Evolutionary conservation across 2,329 filamentous ascomycete species (phyloP), one percentile per base, ranked within the genome.

Genomic region (Fusarium clavum): DNA sequence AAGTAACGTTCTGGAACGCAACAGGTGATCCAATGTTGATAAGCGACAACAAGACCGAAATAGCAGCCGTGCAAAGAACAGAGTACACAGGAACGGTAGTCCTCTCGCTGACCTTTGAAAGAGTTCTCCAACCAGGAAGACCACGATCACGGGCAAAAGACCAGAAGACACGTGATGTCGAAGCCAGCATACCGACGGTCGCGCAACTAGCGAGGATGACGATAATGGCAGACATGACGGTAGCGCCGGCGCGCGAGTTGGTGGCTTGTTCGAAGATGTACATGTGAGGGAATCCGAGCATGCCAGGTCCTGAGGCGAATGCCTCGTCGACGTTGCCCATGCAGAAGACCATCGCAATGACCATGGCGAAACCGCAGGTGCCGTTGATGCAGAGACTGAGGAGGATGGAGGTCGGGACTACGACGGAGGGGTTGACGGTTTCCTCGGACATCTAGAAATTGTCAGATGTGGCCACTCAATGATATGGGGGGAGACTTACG

Each of bases 111-210:
- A 79, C 74, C 29, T 73, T 73, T 0, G 76, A 77, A 4, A 79
- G 30, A 4, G 67, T 68, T 27, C 67, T 55, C 75, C 76, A 79
- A n/a, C 73, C 73, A 8, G 78, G 78, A 34, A 80, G 59, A 6
- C 75, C 78, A 0, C 73, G 75, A 20, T 80, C 78, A 4, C 78
- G 73, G 2, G 78, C 73, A 69, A 88, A 88, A 0, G 87, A 85
- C 84, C 85, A 89, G 13, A 86, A 83, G 58, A 88, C 83, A 14
- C 87, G 82, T 1, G 87, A 88, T 0, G 87, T 86, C 0, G 88
- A 86, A 2, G 85, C 86, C 0, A 90, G 82, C 62, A 86, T 85
- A 2, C 84, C 84, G 22, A 87, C 83, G 16, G 83, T 85, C 38
- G 83, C 83, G 20, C 81, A 84, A 2, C 83, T 81, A 8, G 83